Percentiles rank a stretch among this genome's conserved stretches.
Conservation (phyloP, 495 filamentous ascomycete species). For the Cenococcum geophilum region DNA sequence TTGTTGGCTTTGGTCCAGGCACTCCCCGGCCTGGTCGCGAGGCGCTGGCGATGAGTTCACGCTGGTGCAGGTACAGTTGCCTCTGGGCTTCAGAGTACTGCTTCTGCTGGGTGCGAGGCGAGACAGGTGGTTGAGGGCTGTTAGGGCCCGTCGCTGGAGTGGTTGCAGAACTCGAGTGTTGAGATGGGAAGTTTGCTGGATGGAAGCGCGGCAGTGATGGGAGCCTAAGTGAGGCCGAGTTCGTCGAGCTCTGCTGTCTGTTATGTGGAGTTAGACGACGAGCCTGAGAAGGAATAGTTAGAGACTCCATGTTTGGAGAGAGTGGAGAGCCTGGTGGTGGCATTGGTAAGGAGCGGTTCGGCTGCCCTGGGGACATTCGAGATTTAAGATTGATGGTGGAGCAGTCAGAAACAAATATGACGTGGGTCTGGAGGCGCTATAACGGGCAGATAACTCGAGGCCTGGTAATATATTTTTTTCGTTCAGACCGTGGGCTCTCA, state of each 20-base stretch:
- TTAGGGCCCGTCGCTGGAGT: slow-evolving; percentile 30
- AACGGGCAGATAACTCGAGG: too few relatives aligned
- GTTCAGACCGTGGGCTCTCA: background rate
- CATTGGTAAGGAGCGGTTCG: background rate
- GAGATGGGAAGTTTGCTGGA: slow-evolving; percentile 38
- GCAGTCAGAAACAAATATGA: background rate
- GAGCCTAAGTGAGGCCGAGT: slow-evolving; percentile 32
- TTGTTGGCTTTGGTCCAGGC: slow-evolving; percentile 26
- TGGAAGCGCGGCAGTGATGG: slow-evolving; percentile 41
- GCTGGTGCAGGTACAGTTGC: slow-evolving; percentile 38
- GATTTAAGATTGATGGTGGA: slow-evolving; percentile 15
- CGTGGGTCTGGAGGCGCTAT: background rate
- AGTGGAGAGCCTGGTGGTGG: slow-evolving; percentile 20
- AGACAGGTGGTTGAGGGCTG: slow-evolving; percentile 32
- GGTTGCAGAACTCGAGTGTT: slow-evolving; percentile 26
- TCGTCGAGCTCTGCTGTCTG: slow-evolving; percentile 18
- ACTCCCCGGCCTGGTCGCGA: slow-evolving; percentile 8
- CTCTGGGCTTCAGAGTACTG: slow-evolving; percentile 38
- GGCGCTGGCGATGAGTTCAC: slow-evolving; percentile 31
- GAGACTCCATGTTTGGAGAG: slow-evolving; percentile 28
- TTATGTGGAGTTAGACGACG: slow-evolving; percentile 18
- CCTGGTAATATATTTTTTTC: background rate
- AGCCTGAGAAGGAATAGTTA: slow-evolving; percentile 25
- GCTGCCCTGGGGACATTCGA: background rate
- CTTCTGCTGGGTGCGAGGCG: slow-evolving; percentile 31